A percentile compares a stretch with the other conserved stretches of the same genome.
Evolutionary conservation across 139 green algal species (phyloP).

Genomic region (Penium margaritaceum): DNA sequence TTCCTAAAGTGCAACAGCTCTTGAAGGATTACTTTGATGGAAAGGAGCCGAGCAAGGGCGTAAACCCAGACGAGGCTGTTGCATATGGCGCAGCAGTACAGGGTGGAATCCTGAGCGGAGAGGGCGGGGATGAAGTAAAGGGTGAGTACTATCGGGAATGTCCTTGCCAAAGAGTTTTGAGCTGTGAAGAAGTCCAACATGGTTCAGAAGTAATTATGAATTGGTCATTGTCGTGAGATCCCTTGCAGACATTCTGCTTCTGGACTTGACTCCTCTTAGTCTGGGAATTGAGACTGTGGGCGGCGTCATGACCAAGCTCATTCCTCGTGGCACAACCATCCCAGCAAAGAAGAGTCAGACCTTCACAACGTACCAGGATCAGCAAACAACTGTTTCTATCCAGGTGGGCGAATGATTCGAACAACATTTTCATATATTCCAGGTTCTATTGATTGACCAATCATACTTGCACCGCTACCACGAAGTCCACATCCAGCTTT

Average conservation of each 20-base stretch:
- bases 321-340: conserved; percentile 59
- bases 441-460: too few relatives aligned
- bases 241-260: conserved; percentile 70
- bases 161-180: too few relatives aligned
- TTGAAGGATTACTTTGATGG: conserved; percentile 76
- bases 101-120: conserved; percentile 74
- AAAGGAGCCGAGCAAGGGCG: conserved; percentile 60
- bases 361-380: conserved; percentile 97
- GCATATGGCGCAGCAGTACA: conserved; percentile 59
- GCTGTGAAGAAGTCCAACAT: too few relatives aligned
- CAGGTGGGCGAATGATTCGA: too few relatives aligned
- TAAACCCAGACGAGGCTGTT: conserved; percentile 65
- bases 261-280: conserved; percentile 58
- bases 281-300: conserved; percentile 59
- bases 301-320: conserved; percentile 62
- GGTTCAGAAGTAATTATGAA: too few relatives aligned
- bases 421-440: too few relatives aligned
- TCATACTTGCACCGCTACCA: too few relatives aligned
- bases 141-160: too few relatives aligned
- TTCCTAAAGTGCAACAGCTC: conserved; percentile 74
- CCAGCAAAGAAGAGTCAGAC: conserved; percentile 97
- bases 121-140: conserved; percentile 61
- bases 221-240: too few relatives aligned
- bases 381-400: conserved; percentile 68
- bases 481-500: too few relatives aligned